Percentiles rank a stretch among this genome's conserved stretches.
Evolutionary conservation across 257 asterid species (phyloP).

Genomic region (Nyctanthes arbortristis): DNA sequence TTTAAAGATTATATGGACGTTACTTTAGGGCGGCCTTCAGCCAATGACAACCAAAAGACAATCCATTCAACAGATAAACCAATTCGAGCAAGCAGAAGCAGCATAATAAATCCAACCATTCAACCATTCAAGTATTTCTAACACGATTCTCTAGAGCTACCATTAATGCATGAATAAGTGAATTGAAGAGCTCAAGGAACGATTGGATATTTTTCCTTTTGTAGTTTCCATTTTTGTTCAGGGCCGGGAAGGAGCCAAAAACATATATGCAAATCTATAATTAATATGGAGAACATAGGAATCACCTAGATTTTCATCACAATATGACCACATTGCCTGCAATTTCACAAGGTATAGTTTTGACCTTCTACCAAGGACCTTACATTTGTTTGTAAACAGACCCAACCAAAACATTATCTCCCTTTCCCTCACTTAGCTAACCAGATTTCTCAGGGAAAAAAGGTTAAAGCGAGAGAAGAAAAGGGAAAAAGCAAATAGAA

Average conservation of each 20-base stretch:
- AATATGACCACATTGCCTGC: not conserved
- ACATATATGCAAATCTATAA: not conserved
- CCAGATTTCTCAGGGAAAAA: no score
- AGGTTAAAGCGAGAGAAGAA: not conserved
- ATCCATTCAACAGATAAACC: not conserved
- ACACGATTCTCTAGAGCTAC: not conserved
- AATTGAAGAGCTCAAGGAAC: not conserved
- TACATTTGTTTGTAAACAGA: not conserved
- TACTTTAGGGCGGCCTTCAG: not conserved
- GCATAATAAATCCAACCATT: not conserved
- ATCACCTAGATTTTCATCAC: not conserved
- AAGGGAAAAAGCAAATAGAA: not conserved
- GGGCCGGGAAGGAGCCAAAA: not conserved
- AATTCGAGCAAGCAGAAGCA: not conserved
- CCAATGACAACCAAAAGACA: not conserved
- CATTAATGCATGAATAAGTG: not conserved
- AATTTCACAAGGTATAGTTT: not conserved
- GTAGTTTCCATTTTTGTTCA: not conserved
- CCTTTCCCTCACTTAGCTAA: not conserved
- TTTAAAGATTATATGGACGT: slow-evolving; percentile 13
- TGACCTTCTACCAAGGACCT: not conserved
- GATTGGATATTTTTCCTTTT: not conserved
- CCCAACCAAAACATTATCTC: not conserved
- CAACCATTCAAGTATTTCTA: no score
- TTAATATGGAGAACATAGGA: not conserved